A percentile compares a stretch with the other conserved stretches of the same genome.
Conservation (phyloP, 1,284 basidiomycete genomes). For the Malassezia brasiliensis region DNA sequence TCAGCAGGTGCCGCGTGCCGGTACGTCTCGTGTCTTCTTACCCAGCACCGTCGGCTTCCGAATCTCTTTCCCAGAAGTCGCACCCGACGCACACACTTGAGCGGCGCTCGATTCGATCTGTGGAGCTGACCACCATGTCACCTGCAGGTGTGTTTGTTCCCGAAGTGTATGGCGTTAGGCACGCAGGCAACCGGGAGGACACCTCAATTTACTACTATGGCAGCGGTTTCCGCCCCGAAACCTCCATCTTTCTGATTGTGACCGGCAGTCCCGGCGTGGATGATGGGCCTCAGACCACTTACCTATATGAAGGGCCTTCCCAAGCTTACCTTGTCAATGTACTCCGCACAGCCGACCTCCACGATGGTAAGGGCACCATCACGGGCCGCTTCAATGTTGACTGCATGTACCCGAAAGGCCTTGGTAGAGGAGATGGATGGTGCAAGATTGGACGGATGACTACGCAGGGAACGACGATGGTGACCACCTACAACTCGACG, state of each 20-base stretch:
- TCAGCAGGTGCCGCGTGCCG: neutral
- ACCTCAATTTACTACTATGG: slow-evolving; percentile 11
- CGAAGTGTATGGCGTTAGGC: neutral
- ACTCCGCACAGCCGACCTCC: neutral
- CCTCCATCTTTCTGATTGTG: slow-evolving; percentile 11
- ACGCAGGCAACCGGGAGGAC: neutral
- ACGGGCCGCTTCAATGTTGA: slow-evolving; percentile 8
- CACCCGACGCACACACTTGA: neutral
- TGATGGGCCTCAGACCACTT: slow-evolving; percentile 7
- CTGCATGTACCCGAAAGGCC: neutral
- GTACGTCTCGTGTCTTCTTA: too few relatives aligned
- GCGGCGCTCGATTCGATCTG: neutral
- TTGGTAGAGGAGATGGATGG: neutral
- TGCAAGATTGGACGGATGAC: slow-evolving; percentile 2
- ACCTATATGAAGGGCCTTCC: slow-evolving; percentile 7
- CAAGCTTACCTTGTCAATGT: neutral
- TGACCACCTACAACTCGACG: slow-evolving; percentile 2
- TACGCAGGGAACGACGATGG: neutral
- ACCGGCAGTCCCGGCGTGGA: slow-evolving; percentile 1
- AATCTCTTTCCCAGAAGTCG: neutral
- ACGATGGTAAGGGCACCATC: neutral
- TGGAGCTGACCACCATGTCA: slow-evolving; percentile 1
- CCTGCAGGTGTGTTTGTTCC: slow-evolving; percentile 4
- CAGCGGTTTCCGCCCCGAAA: slow-evolving; percentile 2
- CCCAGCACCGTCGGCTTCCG: too few relatives aligned